Evolutionary conservation across 1,284 basidiomycete genomes (phyloP), one percentile per base, ranked within the genome.

Genomic region (Ceratobasidium sp.): DNA sequence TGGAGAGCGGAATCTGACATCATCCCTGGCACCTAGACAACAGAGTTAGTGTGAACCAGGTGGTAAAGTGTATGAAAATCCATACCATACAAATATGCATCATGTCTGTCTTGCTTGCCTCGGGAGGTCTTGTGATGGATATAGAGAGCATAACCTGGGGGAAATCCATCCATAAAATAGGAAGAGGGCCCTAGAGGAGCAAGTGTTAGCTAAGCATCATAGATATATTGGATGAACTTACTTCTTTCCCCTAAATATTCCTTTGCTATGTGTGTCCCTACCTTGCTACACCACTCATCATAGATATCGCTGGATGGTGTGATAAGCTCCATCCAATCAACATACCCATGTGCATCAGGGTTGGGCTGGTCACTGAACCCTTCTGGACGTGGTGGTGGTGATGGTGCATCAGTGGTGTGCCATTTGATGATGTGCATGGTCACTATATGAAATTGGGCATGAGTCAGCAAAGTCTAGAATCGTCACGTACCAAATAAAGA

Each of bases 1-100:
- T 21, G 56, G 56, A n/a, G 67, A 70, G 25, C 67, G 67, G 16
- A 70, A 70, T 36, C 2, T 25, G 14, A 51, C 18, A 11, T 23
- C 36, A 6, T 16, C 5, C n/a, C 23, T 30, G 4, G 56, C 25
- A 33, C 67, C 67, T 60, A 60, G 23, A 11, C 18, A 6, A 60
- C 5, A 16, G 4, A 11, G 49, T 66, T 9, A 54, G 62, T 14
- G 28, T 38, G 28, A 16, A 42, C 36, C 36, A 58, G 18, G 21
- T 16, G 18, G 18, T 12, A 14, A 42, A 36, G n/a, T 25, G 18
- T 1, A 21, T 1, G 36, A 40, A 42, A 40, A 40, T 3, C 25
- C 40, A n/a, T 58, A 69, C 66, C 66, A 54, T 30, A 69, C 7
- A 69, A 23, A n/a, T 69, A 69, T 42, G 14, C 21, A 33, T 69